Evolutionary conservation across 2,329 filamentous ascomycete genomes (phyloP), one percentile per base, ranked within the genome.

Genomic region (Clonostachys byssicola): DNA sequence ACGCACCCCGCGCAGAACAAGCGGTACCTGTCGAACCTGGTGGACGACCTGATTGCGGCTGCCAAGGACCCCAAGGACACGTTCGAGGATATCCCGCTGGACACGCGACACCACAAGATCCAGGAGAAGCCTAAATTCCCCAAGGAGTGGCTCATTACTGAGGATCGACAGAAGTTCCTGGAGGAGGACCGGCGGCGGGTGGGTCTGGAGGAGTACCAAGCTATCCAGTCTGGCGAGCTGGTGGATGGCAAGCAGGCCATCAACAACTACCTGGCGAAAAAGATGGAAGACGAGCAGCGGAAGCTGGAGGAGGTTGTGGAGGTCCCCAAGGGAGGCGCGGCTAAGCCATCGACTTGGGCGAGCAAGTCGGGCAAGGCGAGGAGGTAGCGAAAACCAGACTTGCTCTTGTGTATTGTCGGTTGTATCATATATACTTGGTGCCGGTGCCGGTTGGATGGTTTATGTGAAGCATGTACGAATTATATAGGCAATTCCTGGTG

Each of bases 1-100:
- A 83, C 89, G 62, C 88, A 92, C 47, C 87, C 90, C 62, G 89
- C 92, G 16, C 92, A 97, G 73, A 99, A 99, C 74, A 99, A 97
- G 77, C 84, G 89, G n/a, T 94, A 94, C 64, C 77, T 99, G 18
- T 86, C 83, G 46, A 89, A 95, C 58, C 68, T 90, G 43, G 80
- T 97, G 44, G 75, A 86, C 52, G 80, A 76, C 44, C 71, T 99
- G 54, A 71, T 99, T 49, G 73, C 72, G 7, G 84, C 89, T 61
- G 90, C 92, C 49, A 88, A 84, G 74, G 86, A 96, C 61, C 74
- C 78, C 20, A 80, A 72, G 36, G 92, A 99, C 56, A 88, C 80
- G 12, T 96, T 97, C 59, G 85, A 85, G 54, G 94, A 99, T 63
- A 71, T 99, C 33, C 92, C 94, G 3, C 78, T 97, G 43, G 92